A percentile compares a stretch with the other conserved stretches of the same genome.
These are phyloP conservation scores for Aspergillus brasiliensis DNA, from an alignment of 2,329 filamentous ascomycete genomes.

Conservation along the genomic window DNA sequence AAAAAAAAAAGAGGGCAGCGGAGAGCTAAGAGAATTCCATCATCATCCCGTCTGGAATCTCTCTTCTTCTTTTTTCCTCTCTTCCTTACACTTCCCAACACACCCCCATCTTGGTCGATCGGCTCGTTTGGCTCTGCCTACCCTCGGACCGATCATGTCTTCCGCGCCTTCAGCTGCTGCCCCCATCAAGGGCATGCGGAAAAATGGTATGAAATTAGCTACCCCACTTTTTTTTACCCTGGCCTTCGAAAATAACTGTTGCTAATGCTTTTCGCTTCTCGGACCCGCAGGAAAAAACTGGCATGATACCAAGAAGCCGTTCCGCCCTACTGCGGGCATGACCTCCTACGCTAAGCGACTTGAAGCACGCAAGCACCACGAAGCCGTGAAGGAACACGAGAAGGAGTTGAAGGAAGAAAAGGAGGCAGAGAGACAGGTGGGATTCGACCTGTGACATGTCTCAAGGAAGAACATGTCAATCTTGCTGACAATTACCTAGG, in stretches of 20 bases:
- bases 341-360: conserved; percentile 77
- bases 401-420: conserved; percentile 96
- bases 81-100: not conserved
- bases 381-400: conserved; percentile 86
- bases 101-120: conserved; percentile 6
- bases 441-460: not conserved
- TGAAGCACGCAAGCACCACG: conserved; percentile 68
- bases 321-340: conserved; percentile 77
- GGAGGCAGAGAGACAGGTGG: conserved; percentile 80
- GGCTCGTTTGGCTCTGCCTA: not conserved
- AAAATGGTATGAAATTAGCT: conserved; percentile 67
- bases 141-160: conserved; percentile 46
- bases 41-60: not conserved
- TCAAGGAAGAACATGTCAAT: not conserved
- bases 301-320: conserved; percentile 80
- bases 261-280: conserved; percentile 22
- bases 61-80: conserved; percentile 1
- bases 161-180: conserved; percentile 38
- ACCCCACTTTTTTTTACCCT: conserved; percentile 17
- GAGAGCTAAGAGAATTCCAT: conserved; percentile 6
- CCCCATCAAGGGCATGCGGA: conserved; percentile 67
- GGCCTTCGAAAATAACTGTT: conserved; percentile 1
- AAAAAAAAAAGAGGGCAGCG: conserved; percentile 18
- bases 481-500: conserved; percentile 50
- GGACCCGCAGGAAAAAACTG: conserved; percentile 80